Evolutionary conservation across 495 filamentous ascomycete genomes (phyloP).

Genomic region (Penicillium argentinense): DNA sequence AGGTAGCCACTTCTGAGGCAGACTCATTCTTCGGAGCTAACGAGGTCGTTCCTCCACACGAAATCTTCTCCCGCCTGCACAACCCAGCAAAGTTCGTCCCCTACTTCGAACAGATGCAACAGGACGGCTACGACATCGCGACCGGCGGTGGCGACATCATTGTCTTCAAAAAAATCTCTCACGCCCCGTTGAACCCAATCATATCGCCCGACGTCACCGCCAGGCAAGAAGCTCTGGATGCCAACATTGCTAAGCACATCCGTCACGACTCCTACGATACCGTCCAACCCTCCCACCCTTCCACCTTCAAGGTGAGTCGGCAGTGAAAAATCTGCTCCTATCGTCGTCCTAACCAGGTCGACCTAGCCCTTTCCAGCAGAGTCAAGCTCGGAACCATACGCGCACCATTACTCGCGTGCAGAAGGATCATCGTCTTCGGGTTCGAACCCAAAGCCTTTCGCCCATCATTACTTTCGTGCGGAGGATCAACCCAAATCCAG

Average conservation of each 20-base stretch:
- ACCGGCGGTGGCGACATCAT: conserved; percentile 68
- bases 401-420: not conserved
- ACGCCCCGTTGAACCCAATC: conserved; percentile 5
- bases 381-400: not conserved
- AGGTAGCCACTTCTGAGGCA: conserved; percentile 61
- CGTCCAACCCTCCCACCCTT: not conserved
- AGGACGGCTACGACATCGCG: conserved; percentile 71
- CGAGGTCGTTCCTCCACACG: conserved; percentile 52
- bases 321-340: conserved; percentile 59
- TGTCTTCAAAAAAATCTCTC: conserved; percentile 64
- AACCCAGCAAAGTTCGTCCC: conserved; percentile 72
- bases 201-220: conserved; percentile 10
- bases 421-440: not conserved
- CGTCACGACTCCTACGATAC: conserved; percentile 13
- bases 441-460: conserved; percentile 8
- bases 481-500: too few species aligned
- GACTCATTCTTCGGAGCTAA: conserved; percentile 52
- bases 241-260: conserved; percentile 11
- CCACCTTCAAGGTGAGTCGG: conserved; percentile 46
- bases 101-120: conserved; percentile 61
- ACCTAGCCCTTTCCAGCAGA: conserved; percentile 21
- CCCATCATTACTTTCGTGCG: too few species aligned
- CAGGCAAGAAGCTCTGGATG: conserved; percentile 9
- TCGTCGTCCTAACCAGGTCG: conserved; percentile 25
- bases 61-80: conserved; percentile 65